phyloP scores from a whole-genome alignment of 2,329 filamentous ascomycete species.

The Paraphoma chrysanthemicola region DNA sequence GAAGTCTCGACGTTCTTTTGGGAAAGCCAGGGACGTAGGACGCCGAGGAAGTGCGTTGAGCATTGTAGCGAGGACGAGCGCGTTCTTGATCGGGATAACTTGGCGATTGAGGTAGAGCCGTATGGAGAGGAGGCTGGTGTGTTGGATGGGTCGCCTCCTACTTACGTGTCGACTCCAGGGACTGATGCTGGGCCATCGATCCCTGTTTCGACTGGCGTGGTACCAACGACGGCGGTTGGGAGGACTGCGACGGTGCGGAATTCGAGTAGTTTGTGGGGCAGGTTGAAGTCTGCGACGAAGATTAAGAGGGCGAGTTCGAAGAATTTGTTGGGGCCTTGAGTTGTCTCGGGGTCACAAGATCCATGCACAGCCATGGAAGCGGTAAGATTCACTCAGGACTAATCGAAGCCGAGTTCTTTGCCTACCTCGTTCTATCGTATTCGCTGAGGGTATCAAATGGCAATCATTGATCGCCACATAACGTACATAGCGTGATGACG shows the following conservation, averaged over 20 bases:
- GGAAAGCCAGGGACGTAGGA: neutral
- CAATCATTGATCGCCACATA: too few relatives aligned
- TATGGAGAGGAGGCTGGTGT: neutral
- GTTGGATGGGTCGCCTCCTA: neutral
- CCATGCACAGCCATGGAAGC: too few relatives aligned
- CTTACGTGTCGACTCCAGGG: neutral
- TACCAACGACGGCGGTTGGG: neutral
- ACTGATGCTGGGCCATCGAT: neutral
- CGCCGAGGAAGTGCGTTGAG: neutral
- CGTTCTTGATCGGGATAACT: neutral
- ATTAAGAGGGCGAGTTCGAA: neutral
- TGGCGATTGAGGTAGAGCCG: neutral
- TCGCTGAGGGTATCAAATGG: too few relatives aligned
- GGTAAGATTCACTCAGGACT: too few relatives aligned
- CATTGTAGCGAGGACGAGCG: neutral
- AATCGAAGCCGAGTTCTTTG: too few relatives aligned
- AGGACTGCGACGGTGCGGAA: neutral
- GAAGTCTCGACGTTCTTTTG: neutral
- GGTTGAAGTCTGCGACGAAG: neutral
- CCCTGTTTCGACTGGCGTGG: neutral
- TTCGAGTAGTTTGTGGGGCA: neutral
- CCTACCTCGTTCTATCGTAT: too few relatives aligned
- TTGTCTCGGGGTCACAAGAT: too few relatives aligned
- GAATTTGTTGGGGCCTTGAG: neutral
- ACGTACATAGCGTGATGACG: too few relatives aligned